Base-by-base conservation (phyloP, 768 basidiomycete species). In the Termitomyces sp. region DNA sequence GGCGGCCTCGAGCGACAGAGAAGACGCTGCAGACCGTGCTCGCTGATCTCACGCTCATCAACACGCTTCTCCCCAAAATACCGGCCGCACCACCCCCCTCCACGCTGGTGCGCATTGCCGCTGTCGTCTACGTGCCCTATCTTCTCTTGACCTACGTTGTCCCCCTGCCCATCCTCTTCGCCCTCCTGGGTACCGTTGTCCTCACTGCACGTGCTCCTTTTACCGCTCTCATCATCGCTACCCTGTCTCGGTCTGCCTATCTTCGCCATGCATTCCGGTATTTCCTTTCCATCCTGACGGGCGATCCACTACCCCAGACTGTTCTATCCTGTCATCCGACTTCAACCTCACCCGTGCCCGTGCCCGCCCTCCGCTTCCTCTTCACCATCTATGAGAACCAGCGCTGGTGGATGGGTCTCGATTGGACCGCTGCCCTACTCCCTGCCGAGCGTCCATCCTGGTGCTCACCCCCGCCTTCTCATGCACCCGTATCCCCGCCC, bases 341-440 rank as follows among this genome's bases (percentile, higher is more conserved):
- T 9, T 43, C 70, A 7, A 62, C 68, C 27, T 62, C 73, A 0
- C 61, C 71, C 25, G 58, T 63, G 10, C 70, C 76, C n/a, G 72
- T 72, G 23, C 71, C 74, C 45, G 72, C 79, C 17, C 70, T 88
- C 32, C 84, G 88, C 21, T 94, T 95, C 74, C 78, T 90, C 46
- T 95, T 95, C 66, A 91, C 88, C n/a, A 72, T 95, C 11, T 87
- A 91, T 66, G 94, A 97, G 70, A 96, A 96, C 70, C 94, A 97
- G 72, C 81, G 94, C 6, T 96, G 94, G 94, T 98, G 94, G 94
- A 84, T 98, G 83, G 94, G 90, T 12, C 81, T 98, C 43, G 94
- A 97, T 71, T 98, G 91, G 91, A 96, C 94, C 2, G 89, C 91
- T 3, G 93, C 94, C 0, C 80, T 98, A 8, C 81, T 97, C 16